Base-by-base conservation (phyloP, 1,284 basidiomycete species). In the Chalciporus sp. region DNA sequence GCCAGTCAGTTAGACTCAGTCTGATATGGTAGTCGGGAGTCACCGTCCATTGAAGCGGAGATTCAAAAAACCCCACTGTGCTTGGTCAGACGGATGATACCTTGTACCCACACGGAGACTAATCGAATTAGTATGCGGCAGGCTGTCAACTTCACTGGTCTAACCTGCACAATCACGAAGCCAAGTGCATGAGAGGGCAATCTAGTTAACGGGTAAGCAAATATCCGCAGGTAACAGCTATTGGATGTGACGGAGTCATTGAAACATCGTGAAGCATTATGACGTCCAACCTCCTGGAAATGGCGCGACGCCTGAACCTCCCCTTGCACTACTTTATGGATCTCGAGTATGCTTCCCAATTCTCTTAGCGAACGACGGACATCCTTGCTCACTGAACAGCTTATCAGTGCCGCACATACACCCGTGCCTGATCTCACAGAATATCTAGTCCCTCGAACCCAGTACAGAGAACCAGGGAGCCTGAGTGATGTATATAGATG, bases 31-130 rank as follows among this genome's bases (percentile, higher is more conserved):
- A n/a, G 17, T 27, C 43, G 43, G 28, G 17, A 8, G 6, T 12
- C 14, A 8, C 40, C 40, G 20, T 2, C 0, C 14, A 50, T 64
- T 63, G 26, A 52, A 51, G 50, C 66, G 66, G 66, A 65, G 63
- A 53, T 39, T 29, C 7, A 55, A 60, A 17, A n/a, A 7, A 14
- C 35, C 7, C 12, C 6, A 14, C 33, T 35, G 28, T 23, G 33
- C 33, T 35, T 35, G 33, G 33, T 35, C 11, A 35, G 33, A 35
- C 12, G 1, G 11, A 35, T 35, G 12, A 11, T 11, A 11, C 33
- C 3, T 14, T 3, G 33, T 12, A 35, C 14, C 35, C 35, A 37
- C 35, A 17, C 12, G 31, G 31, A 33, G 31, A 10, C 31, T 33
- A 33, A 10, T 33, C 11, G 31, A 33, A 12, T 33, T 12, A 12